Percentiles rank a stretch among this genome's conserved stretches.
phyloP scores from a whole-genome alignment of 106 monocot species.

The Allium sativum region DNA sequence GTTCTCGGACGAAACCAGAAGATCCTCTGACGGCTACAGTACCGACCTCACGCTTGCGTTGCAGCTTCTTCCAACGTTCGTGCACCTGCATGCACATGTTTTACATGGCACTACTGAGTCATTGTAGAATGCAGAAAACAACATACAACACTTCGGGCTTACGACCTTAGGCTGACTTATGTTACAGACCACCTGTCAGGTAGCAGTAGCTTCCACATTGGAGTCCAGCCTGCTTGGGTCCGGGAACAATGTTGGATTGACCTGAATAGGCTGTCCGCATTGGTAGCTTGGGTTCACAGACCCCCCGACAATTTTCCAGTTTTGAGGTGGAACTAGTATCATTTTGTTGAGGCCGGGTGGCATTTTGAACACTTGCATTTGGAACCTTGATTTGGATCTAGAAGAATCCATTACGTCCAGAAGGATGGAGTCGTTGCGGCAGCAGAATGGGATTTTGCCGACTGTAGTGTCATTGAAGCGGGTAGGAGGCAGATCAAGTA shows the following conservation, averaged over 20 bases:
- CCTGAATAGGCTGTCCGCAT: slow-evolving; percentile 55
- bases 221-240: slow-evolving; percentile 55
- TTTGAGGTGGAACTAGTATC: slow-evolving; percentile 43
- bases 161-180: slow-evolving; percentile 23
- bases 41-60: slow-evolving; percentile 38
- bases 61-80: slow-evolving; percentile 20
- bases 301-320: slow-evolving; percentile 52
- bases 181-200: slow-evolving; percentile 75
- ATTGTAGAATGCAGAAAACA: slow-evolving; percentile 80
- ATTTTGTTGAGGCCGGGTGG: slow-evolving; percentile 82
- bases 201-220: slow-evolving; percentile 35
- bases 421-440: slow-evolving; percentile 81
- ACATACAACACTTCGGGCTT: slow-evolving; percentile 69
- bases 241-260: slow-evolving; percentile 48
- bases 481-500: slow-evolving; percentile 49
- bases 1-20: slow-evolving; percentile 63
- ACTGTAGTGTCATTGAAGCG: slow-evolving; percentile 39
- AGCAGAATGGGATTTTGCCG: slow-evolving; percentile 66
- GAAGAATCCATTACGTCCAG: slow-evolving; percentile 53
- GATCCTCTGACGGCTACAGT: slow-evolving; percentile 48
- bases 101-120: slow-evolving; percentile 69
- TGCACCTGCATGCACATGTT: slow-evolving; percentile 82
- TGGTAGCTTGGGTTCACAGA: slow-evolving; percentile 58
- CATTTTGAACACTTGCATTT: slow-evolving; percentile 93
- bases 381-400: slow-evolving; percentile 63